These are phyloP conservation scores for Aureobasidium subglaciale DNA, from an alignment of 2,329 filamentous ascomycete species.

Conservation along the genomic window DNA sequence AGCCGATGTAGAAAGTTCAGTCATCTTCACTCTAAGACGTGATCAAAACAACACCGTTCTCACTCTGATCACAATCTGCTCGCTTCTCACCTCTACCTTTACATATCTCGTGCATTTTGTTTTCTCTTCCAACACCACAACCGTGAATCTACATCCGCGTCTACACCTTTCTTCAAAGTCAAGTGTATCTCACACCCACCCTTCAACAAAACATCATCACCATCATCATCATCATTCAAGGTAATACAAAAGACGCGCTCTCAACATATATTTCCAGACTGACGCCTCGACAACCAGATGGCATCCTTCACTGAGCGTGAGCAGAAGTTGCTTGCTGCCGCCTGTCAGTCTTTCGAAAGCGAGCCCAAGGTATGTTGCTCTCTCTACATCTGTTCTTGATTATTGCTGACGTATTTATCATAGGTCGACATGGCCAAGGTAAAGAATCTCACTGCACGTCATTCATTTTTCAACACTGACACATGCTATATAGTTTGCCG, in stretches of 20 bases:
- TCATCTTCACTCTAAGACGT: neutral
- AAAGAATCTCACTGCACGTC: neutral
- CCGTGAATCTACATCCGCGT: neutral
- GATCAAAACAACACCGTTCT: neutral
- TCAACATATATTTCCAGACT: neutral
- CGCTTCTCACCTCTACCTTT: neutral
- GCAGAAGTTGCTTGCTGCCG: slow-evolving; percentile 20
- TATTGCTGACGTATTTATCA: neutral
- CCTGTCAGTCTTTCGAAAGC: slow-evolving; percentile 25
- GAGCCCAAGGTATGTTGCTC: slow-evolving; percentile 22
- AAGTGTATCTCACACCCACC: neutral
- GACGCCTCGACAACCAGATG: neutral
- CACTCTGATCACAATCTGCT: neutral
- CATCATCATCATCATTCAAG: neutral
- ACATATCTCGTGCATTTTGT: neutral
- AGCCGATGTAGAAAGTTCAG: neutral
- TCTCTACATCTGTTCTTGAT: neutral
- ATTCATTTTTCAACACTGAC: neutral
- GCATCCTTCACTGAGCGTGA: slow-evolving; percentile 22
- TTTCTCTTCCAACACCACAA: neutral
- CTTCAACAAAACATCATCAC: neutral
- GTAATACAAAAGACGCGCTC: neutral
- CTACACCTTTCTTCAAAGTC: neutral
- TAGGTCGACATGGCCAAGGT: slow-evolving; percentile 24
- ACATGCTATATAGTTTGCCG: slow-evolving; percentile 16